These are phyloP conservation scores for Aspergillus proliferans DNA, from an alignment of 2,329 filamentous ascomycete genomes.

Conservation along the genomic window DNA sequence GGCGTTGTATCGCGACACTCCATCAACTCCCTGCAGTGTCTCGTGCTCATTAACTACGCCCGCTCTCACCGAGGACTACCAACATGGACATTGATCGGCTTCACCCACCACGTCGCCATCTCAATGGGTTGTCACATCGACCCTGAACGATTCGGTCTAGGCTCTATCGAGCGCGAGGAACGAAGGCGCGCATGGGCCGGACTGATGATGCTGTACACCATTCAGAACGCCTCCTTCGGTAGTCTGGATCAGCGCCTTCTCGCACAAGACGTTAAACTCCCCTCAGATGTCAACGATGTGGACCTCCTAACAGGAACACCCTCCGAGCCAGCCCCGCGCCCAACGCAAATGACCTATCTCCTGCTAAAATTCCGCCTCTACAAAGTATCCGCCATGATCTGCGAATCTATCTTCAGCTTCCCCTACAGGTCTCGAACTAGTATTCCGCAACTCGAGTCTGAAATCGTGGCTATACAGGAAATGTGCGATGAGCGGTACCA, in stretches of 20 bases:
- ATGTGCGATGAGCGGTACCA: slow-evolving; percentile 26
- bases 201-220: slow-evolving; percentile 36
- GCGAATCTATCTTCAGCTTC: slow-evolving; percentile 27
- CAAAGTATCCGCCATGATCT: slow-evolving; percentile 31
- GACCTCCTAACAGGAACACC: slow-evolving; percentile 23
- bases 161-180: slow-evolving; percentile 32
- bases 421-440: slow-evolving; percentile 15
- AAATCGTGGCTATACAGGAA: slow-evolving; percentile 26
- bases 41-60: slow-evolving; percentile 37
- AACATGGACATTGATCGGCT: slow-evolving; percentile 35
- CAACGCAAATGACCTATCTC: slow-evolving; percentile 39
- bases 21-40: slow-evolving; percentile 34
- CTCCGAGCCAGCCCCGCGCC: slow-evolving; percentile 16
- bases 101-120: slow-evolving; percentile 36
- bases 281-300: slow-evolving; percentile 32
- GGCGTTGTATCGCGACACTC: slow-evolving; percentile 34
- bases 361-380: slow-evolving; percentile 33
- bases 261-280: slow-evolving; percentile 25
- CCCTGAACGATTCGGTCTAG: slow-evolving; percentile 30
- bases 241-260: slow-evolving; percentile 26
- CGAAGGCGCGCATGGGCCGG: slow-evolving; percentile 36
- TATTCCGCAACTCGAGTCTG: slow-evolving; percentile 21
- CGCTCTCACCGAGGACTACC: slow-evolving; percentile 30
- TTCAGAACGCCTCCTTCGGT: slow-evolving; percentile 33
- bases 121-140: slow-evolving; percentile 39